These are phyloP conservation scores for Naganishia cerealis DNA, from an alignment of 1,284 basidiomycete genomes.

Conservation along the genomic window DNA sequence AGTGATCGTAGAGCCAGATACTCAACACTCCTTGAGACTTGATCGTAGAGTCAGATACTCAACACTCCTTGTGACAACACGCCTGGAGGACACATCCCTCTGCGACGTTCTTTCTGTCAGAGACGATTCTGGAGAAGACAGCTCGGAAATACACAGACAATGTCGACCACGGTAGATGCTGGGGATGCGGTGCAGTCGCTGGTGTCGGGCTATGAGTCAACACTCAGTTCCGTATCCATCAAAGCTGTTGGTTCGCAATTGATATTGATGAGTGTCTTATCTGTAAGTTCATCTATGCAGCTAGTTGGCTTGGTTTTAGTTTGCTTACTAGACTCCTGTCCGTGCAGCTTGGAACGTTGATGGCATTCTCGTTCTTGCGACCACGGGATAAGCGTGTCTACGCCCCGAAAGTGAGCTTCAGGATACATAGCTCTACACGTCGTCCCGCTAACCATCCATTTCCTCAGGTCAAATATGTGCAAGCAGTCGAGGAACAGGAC, in stretches of 20 bases:
- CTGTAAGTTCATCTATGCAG: constrained; percentile 57
- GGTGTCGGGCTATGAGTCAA: constrained; percentile 27
- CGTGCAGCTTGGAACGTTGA: constrained; percentile 61
- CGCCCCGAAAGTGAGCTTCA: constrained; percentile 56
- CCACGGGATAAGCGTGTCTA: constrained; percentile 63
- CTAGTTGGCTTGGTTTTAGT: constrained; percentile 39
- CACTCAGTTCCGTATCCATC: constrained; percentile 54
- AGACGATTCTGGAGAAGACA: not conserved
- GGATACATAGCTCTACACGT: not conserved
- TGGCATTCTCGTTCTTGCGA: constrained; percentile 73
- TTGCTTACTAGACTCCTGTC: not conserved
- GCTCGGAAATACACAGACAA: not conserved
- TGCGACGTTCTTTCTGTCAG: not conserved
- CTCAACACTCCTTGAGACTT: not conserved
- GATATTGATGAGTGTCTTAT: constrained; percentile 67
- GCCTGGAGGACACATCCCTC: constrained; percentile 14
- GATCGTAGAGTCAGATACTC: not conserved
- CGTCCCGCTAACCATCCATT: not conserved
- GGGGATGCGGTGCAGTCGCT: constrained; percentile 28
- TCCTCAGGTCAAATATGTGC: constrained; percentile 33
- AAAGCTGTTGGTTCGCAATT: constrained; percentile 80
- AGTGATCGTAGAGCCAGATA: not conserved
- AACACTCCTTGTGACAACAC: not conserved
- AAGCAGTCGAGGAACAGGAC: constrained; percentile 31
- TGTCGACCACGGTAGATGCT: constrained; percentile 23